Conservation (phyloP, 1,284 basidiomycete genomes). For the Taiwanofungus camphoratus region DNA sequence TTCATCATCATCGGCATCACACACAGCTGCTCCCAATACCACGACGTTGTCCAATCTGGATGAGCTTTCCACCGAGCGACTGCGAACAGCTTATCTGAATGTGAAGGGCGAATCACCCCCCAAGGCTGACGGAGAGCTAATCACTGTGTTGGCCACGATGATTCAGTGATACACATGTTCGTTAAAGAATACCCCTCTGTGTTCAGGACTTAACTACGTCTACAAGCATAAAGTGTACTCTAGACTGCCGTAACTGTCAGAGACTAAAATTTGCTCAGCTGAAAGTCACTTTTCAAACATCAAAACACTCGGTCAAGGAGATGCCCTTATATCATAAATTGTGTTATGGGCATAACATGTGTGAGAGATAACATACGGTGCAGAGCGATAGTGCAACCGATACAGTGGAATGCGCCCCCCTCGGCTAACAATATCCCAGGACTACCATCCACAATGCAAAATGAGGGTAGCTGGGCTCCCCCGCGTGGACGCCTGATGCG, state of each 20-base stretch:
- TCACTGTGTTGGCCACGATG: conserved; percentile 22
- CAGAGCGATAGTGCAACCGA: conserved; percentile 18
- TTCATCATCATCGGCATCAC: conserved; percentile 43
- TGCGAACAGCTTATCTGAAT: conserved; percentile 49
- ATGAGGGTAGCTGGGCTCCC: conserved; percentile 6
- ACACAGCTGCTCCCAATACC: conserved; percentile 47
- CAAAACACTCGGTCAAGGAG: conserved; percentile 22
- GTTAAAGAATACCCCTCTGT: too few relatives aligned
- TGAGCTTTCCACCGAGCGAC: conserved; percentile 66
- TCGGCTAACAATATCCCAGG: conserved; percentile 15
- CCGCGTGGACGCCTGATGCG: conserved; percentile 18
- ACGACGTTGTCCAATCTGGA: conserved; percentile 47
- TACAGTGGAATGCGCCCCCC: conserved; percentile 20
- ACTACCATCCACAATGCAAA: conserved; percentile 12
- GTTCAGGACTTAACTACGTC: too few relatives aligned
- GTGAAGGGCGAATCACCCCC: conserved; percentile 26
- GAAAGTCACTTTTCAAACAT: conserved; percentile 13
- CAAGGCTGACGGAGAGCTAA: conserved; percentile 19
- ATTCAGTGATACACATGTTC: conserved; percentile 21
- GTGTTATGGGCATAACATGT: conserved; percentile 15
- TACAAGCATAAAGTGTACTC: too few relatives aligned
- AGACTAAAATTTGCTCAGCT: too few relatives aligned
- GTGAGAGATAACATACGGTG: conserved; percentile 18
- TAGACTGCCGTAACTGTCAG: too few relatives aligned
- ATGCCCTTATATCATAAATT: conserved; percentile 18